These are phyloP conservation scores for Epichloe gansuensis DNA, from an alignment of 2,329 filamentous ascomycete species.

Conservation along the genomic window DNA sequence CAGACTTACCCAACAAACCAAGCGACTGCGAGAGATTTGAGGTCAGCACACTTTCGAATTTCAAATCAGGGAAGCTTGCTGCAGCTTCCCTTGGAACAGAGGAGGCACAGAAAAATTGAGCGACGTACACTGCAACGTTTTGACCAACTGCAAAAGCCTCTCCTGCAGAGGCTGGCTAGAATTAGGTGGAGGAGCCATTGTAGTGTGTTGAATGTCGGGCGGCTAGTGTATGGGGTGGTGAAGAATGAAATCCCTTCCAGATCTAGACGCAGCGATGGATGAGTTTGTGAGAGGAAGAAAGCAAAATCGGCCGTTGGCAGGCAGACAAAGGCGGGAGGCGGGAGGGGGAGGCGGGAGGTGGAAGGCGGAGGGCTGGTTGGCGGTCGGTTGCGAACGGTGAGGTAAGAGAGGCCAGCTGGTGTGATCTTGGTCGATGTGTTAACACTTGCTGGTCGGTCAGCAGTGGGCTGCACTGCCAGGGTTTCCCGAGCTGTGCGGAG, in stretches of 20 bases:
- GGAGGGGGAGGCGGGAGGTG: neutral
- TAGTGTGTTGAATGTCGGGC: neutral
- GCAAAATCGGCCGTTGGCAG: neutral
- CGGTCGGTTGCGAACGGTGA: neutral
- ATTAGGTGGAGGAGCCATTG: constrained; percentile 52
- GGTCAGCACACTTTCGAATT: constrained; percentile 19
- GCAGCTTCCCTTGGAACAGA: neutral
- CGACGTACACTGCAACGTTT: constrained; percentile 81
- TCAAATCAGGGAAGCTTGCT: neutral
- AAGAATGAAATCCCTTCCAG: neutral
- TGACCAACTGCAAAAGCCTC: constrained; percentile 63
- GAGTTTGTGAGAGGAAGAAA: neutral
- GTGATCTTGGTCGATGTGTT: neutral
- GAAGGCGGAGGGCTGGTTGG: neutral
- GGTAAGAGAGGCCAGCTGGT: constrained; percentile 1
- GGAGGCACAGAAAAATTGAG: neutral
- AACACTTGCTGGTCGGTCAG: neutral
- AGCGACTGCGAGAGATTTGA: constrained; percentile 39
- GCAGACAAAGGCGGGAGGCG: neutral
- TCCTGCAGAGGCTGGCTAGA: constrained; percentile 57
- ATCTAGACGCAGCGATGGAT: neutral
- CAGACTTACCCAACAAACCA: constrained; percentile 69
- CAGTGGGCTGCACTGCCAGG: neutral
- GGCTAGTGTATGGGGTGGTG: neutral
- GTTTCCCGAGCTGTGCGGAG: neutral